These are phyloP conservation scores for Penicillium crystallinum DNA, from an alignment of 495 filamentous ascomycete species.

Conservation along the genomic window DNA sequence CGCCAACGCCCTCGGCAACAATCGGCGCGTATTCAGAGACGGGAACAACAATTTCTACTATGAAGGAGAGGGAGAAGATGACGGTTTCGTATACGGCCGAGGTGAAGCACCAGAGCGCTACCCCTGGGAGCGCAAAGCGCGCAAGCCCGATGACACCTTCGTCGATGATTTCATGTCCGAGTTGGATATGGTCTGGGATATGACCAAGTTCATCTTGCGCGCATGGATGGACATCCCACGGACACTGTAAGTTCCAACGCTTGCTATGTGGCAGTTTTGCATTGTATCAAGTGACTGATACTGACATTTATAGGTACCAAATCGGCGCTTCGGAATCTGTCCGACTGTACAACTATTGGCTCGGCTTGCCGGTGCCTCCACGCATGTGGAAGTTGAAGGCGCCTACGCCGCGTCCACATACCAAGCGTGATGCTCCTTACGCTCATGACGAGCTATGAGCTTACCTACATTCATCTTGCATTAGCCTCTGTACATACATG, in stretches of 20 bases:
- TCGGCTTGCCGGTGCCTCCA: slow-evolving; percentile 70
- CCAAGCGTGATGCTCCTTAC: neutral
- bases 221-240: slow-evolving; percentile 66
- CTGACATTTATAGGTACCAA: slow-evolving; percentile 42
- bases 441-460: slow-evolving; percentile 53
- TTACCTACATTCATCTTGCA: slow-evolving; percentile 3
- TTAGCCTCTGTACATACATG: slow-evolving; percentile 14
- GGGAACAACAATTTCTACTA: slow-evolving; percentile 39
- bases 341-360: slow-evolving; percentile 68
- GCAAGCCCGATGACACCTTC: slow-evolving; percentile 35
- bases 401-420: slow-evolving; percentile 22
- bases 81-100: slow-evolving; percentile 33
- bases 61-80: slow-evolving; percentile 33
- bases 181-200: slow-evolving; percentile 53
- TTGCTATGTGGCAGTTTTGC: neutral
- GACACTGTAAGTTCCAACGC: slow-evolving; percentile 56
- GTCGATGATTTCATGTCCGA: slow-evolving; percentile 61
- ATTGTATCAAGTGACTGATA: too few relatives aligned
- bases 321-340: slow-evolving; percentile 56
- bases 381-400: slow-evolving; percentile 59
- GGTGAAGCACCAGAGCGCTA: slow-evolving; percentile 16
- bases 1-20: slow-evolving; percentile 6
- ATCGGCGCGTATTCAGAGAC: slow-evolving; percentile 27
- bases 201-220: slow-evolving; percentile 58
- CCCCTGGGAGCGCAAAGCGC: slow-evolving; percentile 36